Evolutionary conservation across 108 stramenopile species (phyloP).

Genomic region (Mayamaea pseudoterrestris): DNA sequence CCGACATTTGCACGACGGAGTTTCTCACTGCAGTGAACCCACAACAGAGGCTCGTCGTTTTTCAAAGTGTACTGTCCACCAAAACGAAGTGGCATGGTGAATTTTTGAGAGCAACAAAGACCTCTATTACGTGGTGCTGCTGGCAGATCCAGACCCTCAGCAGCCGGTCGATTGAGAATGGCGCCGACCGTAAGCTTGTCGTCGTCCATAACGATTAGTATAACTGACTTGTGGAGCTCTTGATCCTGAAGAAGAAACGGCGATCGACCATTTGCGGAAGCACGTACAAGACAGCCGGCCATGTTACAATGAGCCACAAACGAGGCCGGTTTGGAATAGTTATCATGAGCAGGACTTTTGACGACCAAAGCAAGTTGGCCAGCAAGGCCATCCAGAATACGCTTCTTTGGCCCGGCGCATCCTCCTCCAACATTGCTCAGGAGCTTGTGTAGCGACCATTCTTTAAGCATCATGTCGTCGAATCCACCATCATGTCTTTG

Average conservation of each 20-base stretch:
- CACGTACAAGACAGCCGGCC: constrained; percentile 43
- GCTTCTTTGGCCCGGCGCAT: constrained; percentile 13
- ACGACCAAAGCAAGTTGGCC: constrained; percentile 7
- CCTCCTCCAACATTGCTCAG: no score
- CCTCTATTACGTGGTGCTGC: constrained; percentile 11
- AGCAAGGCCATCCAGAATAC: not conserved
- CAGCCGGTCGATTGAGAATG: constrained; percentile 63
- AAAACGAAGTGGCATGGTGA: constrained; percentile 49
- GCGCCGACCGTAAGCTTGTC: constrained; percentile 41
- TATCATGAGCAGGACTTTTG: constrained; percentile 4
- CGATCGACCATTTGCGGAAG: constrained; percentile 36
- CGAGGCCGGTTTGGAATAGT: no score
- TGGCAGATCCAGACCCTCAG: constrained; percentile 36
- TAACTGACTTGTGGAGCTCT: constrained; percentile 61
- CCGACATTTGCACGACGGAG: constrained; percentile 44
- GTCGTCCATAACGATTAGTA: constrained; percentile 51
- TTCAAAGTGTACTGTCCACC: constrained; percentile 71
- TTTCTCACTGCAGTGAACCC: constrained; percentile 51
- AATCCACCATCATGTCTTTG: constrained; percentile 33
- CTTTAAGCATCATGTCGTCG: constrained; percentile 70
- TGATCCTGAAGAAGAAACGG: constrained; percentile 64
- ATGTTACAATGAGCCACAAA: no score
- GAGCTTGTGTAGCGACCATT: constrained; percentile 57
- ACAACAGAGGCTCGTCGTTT: constrained; percentile 40
- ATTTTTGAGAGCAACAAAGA: no score